phyloP scores from a whole-genome alignment of 805 yeast species.

The Torulaspora indica region DNA sequence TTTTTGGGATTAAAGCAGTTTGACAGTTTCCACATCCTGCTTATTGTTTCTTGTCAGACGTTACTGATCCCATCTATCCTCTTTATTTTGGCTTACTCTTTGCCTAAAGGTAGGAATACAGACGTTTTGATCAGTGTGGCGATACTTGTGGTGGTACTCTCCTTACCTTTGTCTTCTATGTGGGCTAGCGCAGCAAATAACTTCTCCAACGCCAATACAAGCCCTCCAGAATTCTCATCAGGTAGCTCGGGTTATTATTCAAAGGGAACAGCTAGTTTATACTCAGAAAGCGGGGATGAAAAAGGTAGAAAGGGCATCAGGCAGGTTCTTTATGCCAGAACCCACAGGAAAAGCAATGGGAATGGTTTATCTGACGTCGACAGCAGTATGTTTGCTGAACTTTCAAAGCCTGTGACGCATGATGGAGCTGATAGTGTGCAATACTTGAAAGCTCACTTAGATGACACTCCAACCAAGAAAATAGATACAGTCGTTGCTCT shows the following conservation, averaged over 20 bases:
- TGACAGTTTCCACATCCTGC: constrained; percentile 71
- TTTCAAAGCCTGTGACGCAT: constrained; percentile 9
- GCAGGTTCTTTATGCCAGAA: background rate
- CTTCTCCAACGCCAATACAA: constrained; percentile 40
- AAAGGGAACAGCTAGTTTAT: constrained; percentile 13
- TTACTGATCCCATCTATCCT: constrained; percentile 72
- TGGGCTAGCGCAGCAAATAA: constrained; percentile 78
- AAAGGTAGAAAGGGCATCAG: background rate
- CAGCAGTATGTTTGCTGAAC: constrained; percentile 12
- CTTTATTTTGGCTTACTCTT: constrained; percentile 51
- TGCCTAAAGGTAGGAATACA: constrained; percentile 31
- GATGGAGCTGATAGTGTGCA: constrained; percentile 5
- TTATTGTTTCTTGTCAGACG: constrained; percentile 79
- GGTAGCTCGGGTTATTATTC: constrained; percentile 21
- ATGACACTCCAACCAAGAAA: constrained; percentile 3
- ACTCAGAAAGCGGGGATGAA: constrained; percentile 17
- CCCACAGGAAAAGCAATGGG: background rate
- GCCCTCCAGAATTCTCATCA: constrained; percentile 23
- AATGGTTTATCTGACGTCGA: constrained; percentile 12
- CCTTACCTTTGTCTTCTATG: constrained; percentile 77
- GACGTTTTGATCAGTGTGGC: constrained; percentile 50
- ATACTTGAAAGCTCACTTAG: background rate
- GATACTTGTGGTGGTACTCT: constrained; percentile 57
- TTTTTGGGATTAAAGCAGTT: constrained; percentile 77
- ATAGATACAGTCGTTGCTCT: constrained; percentile 9